Evolutionary conservation across 768 basidiomycete genomes (phyloP).

Genomic region (Termitomyces sp.): DNA sequence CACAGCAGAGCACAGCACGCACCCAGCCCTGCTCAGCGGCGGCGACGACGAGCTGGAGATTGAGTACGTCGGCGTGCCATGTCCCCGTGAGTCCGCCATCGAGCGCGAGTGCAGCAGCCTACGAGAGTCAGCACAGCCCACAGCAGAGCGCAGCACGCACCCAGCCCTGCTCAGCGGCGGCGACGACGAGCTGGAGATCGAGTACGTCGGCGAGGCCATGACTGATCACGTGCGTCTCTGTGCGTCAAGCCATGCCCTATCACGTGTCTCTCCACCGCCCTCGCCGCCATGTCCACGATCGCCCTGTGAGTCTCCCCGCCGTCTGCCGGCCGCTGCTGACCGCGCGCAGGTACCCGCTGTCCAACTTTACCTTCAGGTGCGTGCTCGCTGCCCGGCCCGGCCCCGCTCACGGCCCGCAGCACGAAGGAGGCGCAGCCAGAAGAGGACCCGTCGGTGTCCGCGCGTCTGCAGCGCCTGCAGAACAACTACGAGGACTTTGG

Average conservation of each 20-base stretch:
- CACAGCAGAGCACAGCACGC: slow-evolving; percentile 18
- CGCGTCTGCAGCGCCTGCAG: slow-evolving; percentile 88
- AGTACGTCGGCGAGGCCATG: too few species aligned
- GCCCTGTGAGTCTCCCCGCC: slow-evolving; percentile 32
- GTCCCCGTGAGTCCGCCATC: too few species aligned
- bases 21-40: slow-evolving; percentile 52
- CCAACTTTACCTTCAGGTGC: slow-evolving; percentile 90
- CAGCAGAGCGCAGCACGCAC: slow-evolving; percentile 30
- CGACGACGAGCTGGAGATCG: slow-evolving; percentile 1
- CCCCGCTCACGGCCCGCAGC: slow-evolving; percentile 30
- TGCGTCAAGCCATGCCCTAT: neutral
- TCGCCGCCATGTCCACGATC: slow-evolving; percentile 28
- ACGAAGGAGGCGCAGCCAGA: slow-evolving; percentile 97
- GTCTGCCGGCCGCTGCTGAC: neutral
- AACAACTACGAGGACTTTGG: slow-evolving; percentile 97
- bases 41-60: slow-evolving; percentile 13
- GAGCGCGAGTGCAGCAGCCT: neutral
- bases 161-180: slow-evolving; percentile 47
- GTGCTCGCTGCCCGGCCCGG: too few species aligned
- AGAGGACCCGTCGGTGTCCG: slow-evolving; percentile 94
- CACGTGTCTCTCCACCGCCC: neutral
- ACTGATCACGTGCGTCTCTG: too few species aligned
- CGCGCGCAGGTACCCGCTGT: slow-evolving; percentile 64
- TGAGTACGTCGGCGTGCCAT: too few species aligned
- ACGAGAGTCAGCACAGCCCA: neutral